Evolutionary conservation across 192 early-diverging fungal genomes (phyloP).

Genomic region (Cladochytrium replicatum): DNA sequence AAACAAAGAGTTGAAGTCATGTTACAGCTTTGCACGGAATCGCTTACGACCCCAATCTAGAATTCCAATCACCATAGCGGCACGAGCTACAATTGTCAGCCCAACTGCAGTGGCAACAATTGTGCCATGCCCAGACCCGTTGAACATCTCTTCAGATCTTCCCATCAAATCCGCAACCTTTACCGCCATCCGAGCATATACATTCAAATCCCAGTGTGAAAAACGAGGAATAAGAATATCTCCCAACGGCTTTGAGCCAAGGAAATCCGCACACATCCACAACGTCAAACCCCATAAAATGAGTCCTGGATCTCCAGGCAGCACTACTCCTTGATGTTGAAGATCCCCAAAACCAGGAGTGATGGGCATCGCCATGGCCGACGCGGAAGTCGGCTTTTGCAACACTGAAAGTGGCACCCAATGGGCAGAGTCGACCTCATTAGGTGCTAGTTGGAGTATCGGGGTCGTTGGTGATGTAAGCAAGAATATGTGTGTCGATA

Average conservation of each 20-base stretch:
- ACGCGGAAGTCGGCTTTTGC: conserved; percentile 5
- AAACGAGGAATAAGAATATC: conserved; percentile 11
- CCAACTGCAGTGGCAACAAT: too few relatives aligned
- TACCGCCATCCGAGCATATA: too few relatives aligned
- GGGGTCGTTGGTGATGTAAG: conserved; percentile 14
- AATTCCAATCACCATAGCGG: too few relatives aligned
- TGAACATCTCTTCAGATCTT: too few relatives aligned
- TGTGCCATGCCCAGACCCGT: too few relatives aligned
- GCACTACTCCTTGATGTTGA: conserved; percentile 7
- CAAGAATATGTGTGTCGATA: conserved; percentile 13
- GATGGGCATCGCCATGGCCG: not conserved
- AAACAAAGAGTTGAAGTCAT: too few relatives aligned
- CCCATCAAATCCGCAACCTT: too few relatives aligned
- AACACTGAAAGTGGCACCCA: conserved; percentile 23
- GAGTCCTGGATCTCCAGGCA: conserved; percentile 9
- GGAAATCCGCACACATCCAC: conserved; percentile 20
- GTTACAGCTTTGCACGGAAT: too few relatives aligned
- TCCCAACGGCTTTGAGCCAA: conserved; percentile 1
- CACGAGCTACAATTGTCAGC: too few relatives aligned
- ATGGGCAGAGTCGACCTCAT: conserved; percentile 18
- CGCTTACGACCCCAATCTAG: too few relatives aligned
- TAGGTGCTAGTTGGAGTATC: conserved; percentile 3
- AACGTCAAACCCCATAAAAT: conserved; percentile 26
- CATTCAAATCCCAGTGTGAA: conserved; percentile 12
- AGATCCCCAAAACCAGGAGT: conserved; percentile 3